A percentile compares a stretch with the other conserved stretches of the same genome.
Conservation (phyloP, 148 eudicot genomes). For the Rhododendron griersonianum region DNA sequence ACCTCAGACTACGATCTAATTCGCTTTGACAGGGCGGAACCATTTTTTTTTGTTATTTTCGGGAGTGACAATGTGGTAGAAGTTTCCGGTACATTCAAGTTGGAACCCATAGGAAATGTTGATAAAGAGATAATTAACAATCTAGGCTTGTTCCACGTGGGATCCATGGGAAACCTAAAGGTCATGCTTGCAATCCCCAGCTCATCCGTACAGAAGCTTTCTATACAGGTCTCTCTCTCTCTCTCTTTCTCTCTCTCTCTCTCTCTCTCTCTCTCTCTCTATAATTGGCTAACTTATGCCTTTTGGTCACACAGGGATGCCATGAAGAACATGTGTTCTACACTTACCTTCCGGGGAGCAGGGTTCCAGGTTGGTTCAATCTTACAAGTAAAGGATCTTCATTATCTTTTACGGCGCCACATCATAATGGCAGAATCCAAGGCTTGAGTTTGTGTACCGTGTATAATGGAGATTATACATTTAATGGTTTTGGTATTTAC, state of each 20-base stretch:
- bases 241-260: background rate
- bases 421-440: background rate
- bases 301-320: background rate
- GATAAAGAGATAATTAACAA: no score
- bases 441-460: background rate
- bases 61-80: background rate
- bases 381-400: background rate
- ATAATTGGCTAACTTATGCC: no score
- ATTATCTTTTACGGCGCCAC: background rate
- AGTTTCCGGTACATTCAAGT: background rate
- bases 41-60: no score
- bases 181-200: background rate
- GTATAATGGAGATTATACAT: no score
- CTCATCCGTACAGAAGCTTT: background rate
- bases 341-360: background rate
- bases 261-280: background rate
- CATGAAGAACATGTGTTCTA: constrained; percentile 5
- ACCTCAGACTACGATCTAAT: background rate
- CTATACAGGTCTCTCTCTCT: background rate
- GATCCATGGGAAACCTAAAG: no score
- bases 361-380: background rate
- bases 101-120: no score
- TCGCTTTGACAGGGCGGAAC: rapidly evolving
- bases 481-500: background rate
- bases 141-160: no score